Evolutionary conservation across 805 yeast genomes (phyloP), one percentile per base, ranked within the genome.

Genomic region (Wickerhamomyces tratensis): DNA sequence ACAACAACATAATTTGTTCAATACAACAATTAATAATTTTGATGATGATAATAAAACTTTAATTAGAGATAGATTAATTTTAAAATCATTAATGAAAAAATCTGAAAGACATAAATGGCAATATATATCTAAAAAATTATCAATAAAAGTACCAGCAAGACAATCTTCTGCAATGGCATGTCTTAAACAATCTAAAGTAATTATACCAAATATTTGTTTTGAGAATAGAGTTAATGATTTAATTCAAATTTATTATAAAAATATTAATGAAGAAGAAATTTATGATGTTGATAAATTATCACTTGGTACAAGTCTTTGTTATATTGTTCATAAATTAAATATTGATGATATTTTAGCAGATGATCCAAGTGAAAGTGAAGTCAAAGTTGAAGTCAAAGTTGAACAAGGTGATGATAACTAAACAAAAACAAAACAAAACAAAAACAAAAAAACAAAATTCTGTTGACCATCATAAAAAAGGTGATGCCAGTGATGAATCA

Each of bases 21-120:
- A 20, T 20, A 20, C 20, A 20, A 20, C 20, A 4, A 4, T 20
- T 20, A 20, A 20, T 20, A 20, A 20, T 20, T 20, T 20, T 20
- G 20, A 20, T 20, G 20, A 20, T 20, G 20, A 20, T 20, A 4
- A 4, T 20, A 20, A 20, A 20, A 4, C 20, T 20, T 20, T 13
- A 25, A 37, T 7, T 15, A 37, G 15, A 7, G 39, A 48, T 29
- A 49, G 46, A 13, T 37, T 43, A 15, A 45, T 44, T 34, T 50
- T 52, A 39, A 52, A 49, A 36, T 56, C 51, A 37, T 31, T 31
- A 31, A 6, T 31, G 34, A 31, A 31, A 12, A 31, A 31, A 31
- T 31, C 34, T 31, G 34, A 31, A 31, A 9, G 34, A 11, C n/a
- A 6, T 12, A 31, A 31, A 31, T 31, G 34, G 34, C 13, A 31